Evolutionary conservation across 768 basidiomycete species (phyloP).

Genomic region (Hortiboletus flavorubellus): DNA sequence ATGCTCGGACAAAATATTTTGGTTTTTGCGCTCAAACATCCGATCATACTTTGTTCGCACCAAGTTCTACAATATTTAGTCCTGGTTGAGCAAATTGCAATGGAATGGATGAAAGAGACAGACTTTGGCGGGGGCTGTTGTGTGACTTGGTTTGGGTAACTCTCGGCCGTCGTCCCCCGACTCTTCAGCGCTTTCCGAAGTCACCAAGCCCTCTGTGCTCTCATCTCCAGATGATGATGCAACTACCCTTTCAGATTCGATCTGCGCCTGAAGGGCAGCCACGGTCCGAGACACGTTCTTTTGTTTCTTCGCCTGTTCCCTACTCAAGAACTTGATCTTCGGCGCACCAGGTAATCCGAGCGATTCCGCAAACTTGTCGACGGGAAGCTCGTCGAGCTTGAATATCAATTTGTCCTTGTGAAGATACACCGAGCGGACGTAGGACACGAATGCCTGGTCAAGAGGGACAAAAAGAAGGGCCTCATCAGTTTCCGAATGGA

Average conservation of each 20-base stretch:
- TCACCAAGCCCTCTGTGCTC: constrained; percentile 9
- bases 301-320: constrained; percentile 64
- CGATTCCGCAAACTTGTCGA: constrained; percentile 81
- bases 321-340: constrained; percentile 84
- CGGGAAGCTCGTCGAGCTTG: constrained; percentile 77
- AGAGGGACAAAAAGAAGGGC: background rate
- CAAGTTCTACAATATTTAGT: constrained; percentile 26
- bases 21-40: constrained; percentile 97
- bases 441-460: constrained; percentile 87
- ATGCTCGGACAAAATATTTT: constrained; percentile 86
- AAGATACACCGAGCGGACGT: constrained; percentile 86
- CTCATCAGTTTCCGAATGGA: background rate
- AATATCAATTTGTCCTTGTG: constrained; percentile 95
- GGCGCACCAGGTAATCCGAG: constrained; percentile 93
- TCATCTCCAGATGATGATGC: constrained; percentile 19
- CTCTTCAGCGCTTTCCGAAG: constrained; percentile 27
- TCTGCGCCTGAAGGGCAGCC: constrained; percentile 34
- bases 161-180: constrained; percentile 18
- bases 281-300: constrained; percentile 67
- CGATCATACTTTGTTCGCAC: constrained; percentile 94
- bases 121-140: constrained; percentile 37
- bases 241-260: constrained; percentile 19
- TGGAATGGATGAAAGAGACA: constrained; percentile 6
- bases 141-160: background rate
- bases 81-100: background rate